Evolutionary conservation across 805 yeast species (phyloP).

Genomic region (Lipomyces yamanashiensis): DNA sequence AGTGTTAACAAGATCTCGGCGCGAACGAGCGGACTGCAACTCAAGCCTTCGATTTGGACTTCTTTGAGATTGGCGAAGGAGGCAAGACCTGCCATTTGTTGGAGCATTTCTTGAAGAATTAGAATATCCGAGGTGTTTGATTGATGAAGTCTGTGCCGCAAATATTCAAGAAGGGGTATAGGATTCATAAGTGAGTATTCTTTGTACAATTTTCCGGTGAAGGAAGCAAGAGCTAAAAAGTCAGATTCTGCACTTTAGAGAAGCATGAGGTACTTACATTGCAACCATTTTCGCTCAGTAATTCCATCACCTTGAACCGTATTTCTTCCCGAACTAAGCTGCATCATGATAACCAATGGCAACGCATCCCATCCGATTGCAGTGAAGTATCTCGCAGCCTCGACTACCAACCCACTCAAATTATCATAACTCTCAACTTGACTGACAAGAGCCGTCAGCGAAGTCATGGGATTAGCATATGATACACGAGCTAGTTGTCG

Average conservation of each 20-base stretch:
- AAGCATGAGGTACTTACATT: conserved; percentile 42
- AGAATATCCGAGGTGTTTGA: conserved; percentile 65
- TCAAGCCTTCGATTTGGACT: conserved; percentile 66
- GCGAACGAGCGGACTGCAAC: conserved; percentile 65
- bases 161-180: conserved; percentile 61
- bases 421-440: conserved; percentile 94
- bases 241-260: not conserved
- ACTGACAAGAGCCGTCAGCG: conserved; percentile 68
- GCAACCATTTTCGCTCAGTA: conserved; percentile 82
- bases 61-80: conserved; percentile 68
- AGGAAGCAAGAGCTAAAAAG: conserved; percentile 63
- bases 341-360: conserved; percentile 70
- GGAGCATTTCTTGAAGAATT: conserved; percentile 67
- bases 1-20: conserved; percentile 51
- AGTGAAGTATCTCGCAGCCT: conserved; percentile 75
- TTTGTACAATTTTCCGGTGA: conserved; percentile 73
- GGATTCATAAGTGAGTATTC: conserved; percentile 62
- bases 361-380: conserved; percentile 84
- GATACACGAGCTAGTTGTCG: conserved; percentile 72
- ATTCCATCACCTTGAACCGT: conserved; percentile 78
- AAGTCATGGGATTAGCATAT: conserved; percentile 77
- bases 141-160: conserved; percentile 65
- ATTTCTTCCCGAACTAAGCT: conserved; percentile 70
- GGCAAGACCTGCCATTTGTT: conserved; percentile 79
- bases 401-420: conserved; percentile 74